phyloP scores from a whole-genome alignment of 2,329 filamentous ascomycete genomes.

The Diaporthe caulivora region DNA sequence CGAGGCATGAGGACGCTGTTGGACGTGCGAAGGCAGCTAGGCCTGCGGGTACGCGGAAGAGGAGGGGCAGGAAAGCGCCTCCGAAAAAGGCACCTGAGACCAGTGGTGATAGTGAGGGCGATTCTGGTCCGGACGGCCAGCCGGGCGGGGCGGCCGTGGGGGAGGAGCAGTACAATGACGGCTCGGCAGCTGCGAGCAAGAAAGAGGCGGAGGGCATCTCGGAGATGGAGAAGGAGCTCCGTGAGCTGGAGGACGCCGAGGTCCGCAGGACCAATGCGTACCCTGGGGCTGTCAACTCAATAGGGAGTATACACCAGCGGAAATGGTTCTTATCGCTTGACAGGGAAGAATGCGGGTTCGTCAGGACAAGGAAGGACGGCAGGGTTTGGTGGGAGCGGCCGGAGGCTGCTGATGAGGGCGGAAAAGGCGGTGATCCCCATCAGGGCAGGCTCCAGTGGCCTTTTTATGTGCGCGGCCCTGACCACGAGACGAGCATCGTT shows the following conservation, averaged over 20 bases:
- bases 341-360: constrained; percentile 69
- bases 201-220: constrained; percentile 44
- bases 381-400: constrained; percentile 44
- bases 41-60: constrained; percentile 8
- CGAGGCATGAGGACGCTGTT: constrained; percentile 45
- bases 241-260: constrained; percentile 63
- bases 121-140: not conserved
- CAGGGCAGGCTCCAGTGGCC: constrained; percentile 58
- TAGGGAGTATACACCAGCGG: constrained; percentile 76
- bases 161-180: constrained; percentile 39
- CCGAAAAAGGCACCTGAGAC: constrained; percentile 42
- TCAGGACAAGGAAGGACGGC: constrained; percentile 47
- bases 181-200: constrained; percentile 42
- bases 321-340: constrained; percentile 77
- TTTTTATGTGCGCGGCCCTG: constrained; percentile 72
- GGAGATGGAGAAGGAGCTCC: constrained; percentile 55
- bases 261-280: constrained; percentile 75
- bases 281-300: constrained; percentile 72
- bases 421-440: constrained; percentile 1
- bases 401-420: constrained; percentile 37
- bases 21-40: constrained; percentile 34
- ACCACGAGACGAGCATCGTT: constrained; percentile 74
- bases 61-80: not conserved
- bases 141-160: not conserved
- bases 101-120: constrained; percentile 42